Base-by-base conservation (phyloP, 139 green algal species). In the Chlorokybus atmophyticus region DNA sequence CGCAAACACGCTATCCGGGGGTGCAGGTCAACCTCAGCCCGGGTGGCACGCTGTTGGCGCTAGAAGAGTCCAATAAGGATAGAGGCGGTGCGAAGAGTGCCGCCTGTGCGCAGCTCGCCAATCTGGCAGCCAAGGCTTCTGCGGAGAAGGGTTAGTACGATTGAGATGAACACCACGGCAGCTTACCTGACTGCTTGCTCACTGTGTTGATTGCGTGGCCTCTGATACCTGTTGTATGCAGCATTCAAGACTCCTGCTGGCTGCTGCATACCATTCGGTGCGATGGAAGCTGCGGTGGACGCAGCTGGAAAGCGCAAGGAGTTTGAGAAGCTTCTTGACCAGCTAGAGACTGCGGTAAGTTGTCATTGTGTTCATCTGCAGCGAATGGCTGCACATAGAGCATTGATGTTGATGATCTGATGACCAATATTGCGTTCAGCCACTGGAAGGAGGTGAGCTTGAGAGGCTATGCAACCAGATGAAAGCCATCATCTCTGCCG, bases 241-340 rank as follows among this genome's bases (percentile, higher is more conserved):
- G 35, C 10, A 3, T 93, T 94, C 42, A 35, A 29, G 4, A 74
- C 79, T 0, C 75, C 87, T 1, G 41, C 51, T 0, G 85, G 87
- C 0, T 68, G 73, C 3, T 73, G 68, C 30, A 55, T 98, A 38
- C 91, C 90, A 0, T 98, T 93, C 74, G 90, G 90, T 17, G 62
- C 29, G n/a, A 87, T 98, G 81, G 84, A 95, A 32, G 38, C 50
- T 14, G 41, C 60, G 29, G 30, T 75, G 7, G 23, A 59, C 5
- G 48, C 19, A 7, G 27, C 38, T 26, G 28, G 21, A n/a, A 21
- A 23, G 17, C 35, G 3, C 2, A 29, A 58, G 21, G 3, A 53
- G 3, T 67, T 69, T 23, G 50, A 29, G 6, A 23, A 27, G 4
- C 52, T 67, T 28, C 39, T 61, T 19, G 49, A 48, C 3, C 27